Conservation (phyloP, 495 filamentous ascomycete genomes). For the Penicillium argentinense region DNA sequence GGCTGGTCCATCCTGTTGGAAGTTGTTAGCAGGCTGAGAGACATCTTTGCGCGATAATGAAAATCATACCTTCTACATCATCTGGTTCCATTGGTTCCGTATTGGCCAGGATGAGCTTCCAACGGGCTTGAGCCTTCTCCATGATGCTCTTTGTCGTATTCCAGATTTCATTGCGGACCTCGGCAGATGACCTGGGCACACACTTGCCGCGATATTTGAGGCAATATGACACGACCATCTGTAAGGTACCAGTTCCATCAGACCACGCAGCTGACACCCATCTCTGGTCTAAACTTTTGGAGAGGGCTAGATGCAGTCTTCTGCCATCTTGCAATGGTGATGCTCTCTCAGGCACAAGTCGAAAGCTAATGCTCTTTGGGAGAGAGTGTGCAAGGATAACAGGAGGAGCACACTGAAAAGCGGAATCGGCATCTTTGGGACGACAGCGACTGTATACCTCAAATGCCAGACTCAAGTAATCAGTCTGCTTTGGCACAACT, state of each 20-base stretch:
- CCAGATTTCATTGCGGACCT: conserved; percentile 82
- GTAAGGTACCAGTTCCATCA: conserved; percentile 74
- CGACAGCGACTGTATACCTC: conserved; percentile 88
- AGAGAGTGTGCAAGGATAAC: conserved; percentile 72
- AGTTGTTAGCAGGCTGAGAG: conserved; percentile 1
- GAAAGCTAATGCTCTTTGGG: conserved; percentile 77
- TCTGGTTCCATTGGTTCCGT: conserved; percentile 68
- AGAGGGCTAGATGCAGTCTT: conserved; percentile 84
- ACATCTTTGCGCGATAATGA: conserved; percentile 1
- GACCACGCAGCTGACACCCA: conserved; percentile 96
- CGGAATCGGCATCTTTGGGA: conserved; percentile 45
- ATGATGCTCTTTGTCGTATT: conserved; percentile 76
- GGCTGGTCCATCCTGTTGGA: conserved; percentile 43
- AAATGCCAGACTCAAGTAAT: conserved; percentile 68
- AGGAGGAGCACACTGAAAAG: conserved; percentile 59
- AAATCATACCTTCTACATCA: conserved; percentile 61
- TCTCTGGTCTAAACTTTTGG: conserved; percentile 73
- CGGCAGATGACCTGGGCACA: conserved; percentile 53
- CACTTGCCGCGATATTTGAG: conserved; percentile 63
- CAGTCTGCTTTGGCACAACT: conserved; percentile 63
- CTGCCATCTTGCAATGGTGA: conserved; percentile 80
- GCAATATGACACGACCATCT: conserved; percentile 78
- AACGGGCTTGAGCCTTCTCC: conserved; percentile 65
- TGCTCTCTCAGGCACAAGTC: conserved; percentile 52
- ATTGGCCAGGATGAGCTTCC: conserved; percentile 78